Conservation (phyloP, 768 basidiomycete genomes). For the Podaxis sp. region DNA sequence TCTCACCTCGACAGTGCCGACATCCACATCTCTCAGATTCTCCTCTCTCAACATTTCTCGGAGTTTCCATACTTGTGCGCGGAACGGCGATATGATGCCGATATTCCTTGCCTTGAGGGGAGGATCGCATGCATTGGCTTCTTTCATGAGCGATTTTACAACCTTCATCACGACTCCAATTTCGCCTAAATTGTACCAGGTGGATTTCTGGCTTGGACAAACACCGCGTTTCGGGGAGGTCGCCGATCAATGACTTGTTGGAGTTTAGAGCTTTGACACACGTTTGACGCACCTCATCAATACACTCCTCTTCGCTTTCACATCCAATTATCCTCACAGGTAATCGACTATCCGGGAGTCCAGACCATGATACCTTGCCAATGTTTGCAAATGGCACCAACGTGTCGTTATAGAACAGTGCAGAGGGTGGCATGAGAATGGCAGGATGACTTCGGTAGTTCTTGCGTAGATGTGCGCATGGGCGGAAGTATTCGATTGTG, state of each 20-base stretch:
- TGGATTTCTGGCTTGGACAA: constrained; percentile 34
- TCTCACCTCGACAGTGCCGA: constrained; percentile 51
- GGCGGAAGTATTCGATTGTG: constrained; percentile 4
- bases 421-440: constrained; percentile 54
- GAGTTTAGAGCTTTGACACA: too few species aligned
- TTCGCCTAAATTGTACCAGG: constrained; percentile 52
- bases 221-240: background rate
- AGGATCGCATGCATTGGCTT: constrained; percentile 37
- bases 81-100: constrained; percentile 53
- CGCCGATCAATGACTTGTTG: too few species aligned
- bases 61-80: constrained; percentile 53
- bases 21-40: constrained; percentile 41
- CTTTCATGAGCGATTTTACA: constrained; percentile 38
- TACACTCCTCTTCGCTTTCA: constrained; percentile 39
- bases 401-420: constrained; percentile 52
- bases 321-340: constrained; percentile 48
- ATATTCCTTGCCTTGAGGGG: constrained; percentile 41
- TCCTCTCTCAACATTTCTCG: constrained; percentile 45
- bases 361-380: constrained; percentile 41
- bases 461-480: constrained; percentile 23
- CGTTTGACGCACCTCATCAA: constrained; percentile 39
- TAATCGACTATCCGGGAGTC: constrained; percentile 35
- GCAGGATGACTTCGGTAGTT: constrained; percentile 53
- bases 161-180: constrained; percentile 39
- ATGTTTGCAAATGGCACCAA: constrained; percentile 45